Evolutionary conservation across 2,329 filamentous ascomycete species (phyloP), one percentile per base, ranked within the genome.

Genomic region (Didymella glomerata): DNA sequence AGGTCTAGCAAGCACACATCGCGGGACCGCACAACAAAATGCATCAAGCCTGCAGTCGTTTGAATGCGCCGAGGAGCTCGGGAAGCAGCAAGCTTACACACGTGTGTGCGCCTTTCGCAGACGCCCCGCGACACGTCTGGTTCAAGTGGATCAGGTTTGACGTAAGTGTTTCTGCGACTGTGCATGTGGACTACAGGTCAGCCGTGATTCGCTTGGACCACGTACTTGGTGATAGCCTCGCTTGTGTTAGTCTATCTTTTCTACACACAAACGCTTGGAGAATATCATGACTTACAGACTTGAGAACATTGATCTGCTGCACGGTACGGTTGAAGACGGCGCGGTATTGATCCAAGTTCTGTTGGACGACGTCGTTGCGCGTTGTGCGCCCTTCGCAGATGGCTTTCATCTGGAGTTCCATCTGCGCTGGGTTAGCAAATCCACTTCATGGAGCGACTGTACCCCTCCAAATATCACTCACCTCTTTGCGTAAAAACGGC

Each of bases 391-490:
- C 95, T 60, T 94, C 93, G 78, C 95, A 98, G 57, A 99, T 97
- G 57, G 91, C 92, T 75, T 93, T 95, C 94, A 99, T 97, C 76
- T 93, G 92, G 62, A 92, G 80, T 78, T 99, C 95, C 92, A 97
- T 97, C 82, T 83, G 65, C 60, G 49, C 27, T 48, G 32, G 40
- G 40, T 71, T 61, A 70, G 66, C 58, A 25, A 34, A 49, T 48
- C 10, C 56, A 45, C 46, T 57, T 55, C 20, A 27, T 47, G 4
- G 9, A 50, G 41, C 20, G 18, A 41, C 20, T n/a, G 24, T 46
- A 48, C 54, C 53, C 44, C 53, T 44, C 46, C 45, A 55, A 46
- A 58, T 27, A 46, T 40, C 38, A 67, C 75, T 69, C 72, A 82
- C 81, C 75, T 99, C 93, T 78, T 98, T 98, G 56, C 95, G 89